These are phyloP conservation scores for Cryptococcus sp. DNA, from an alignment of 1,284 basidiomycete species.

Conservation along the genomic window DNA sequence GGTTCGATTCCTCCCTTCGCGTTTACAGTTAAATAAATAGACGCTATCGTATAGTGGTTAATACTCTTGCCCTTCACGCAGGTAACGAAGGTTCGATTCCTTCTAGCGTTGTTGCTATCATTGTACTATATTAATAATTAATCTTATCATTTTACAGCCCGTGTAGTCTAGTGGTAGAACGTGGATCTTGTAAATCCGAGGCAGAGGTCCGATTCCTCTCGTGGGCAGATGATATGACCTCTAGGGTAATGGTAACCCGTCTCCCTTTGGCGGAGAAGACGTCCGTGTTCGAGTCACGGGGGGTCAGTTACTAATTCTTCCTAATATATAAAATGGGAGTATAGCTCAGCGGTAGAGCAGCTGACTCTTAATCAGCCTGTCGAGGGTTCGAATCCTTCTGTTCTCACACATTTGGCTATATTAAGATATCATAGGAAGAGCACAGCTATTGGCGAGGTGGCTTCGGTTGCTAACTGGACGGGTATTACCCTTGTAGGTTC, in stretches of 20 bases:
- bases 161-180: conserved; percentile 17
- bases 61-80: conserved; percentile 19
- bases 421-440: conserved; percentile 11
- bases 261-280: conserved; percentile 15
- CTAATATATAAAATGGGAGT: conserved; percentile 8
- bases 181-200: conserved; percentile 18
- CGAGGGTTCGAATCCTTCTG: conserved; percentile 22
- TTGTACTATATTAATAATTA: no score
- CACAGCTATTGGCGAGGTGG: conserved; percentile 23
- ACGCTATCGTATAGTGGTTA: conserved; percentile 19
- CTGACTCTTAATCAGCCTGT: conserved; percentile 25
- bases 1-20: conserved; percentile 25
- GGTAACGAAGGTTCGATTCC: conserved; percentile 20
- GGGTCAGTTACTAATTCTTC: conserved; percentile 2
- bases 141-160: conserved; percentile 4
- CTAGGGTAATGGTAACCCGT: conserved; percentile 23
- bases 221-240: conserved; percentile 12
- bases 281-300: conserved; percentile 17
- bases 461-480: conserved; percentile 26
- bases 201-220: conserved; percentile 12
- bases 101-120: conserved; percentile 7
- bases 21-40: conserved; percentile 4
- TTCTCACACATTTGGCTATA: conserved; percentile 7
- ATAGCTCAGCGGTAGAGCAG: conserved; percentile 28
- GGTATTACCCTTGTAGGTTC: conserved; percentile 19